Evolutionary conservation across 148 eudicot species (phyloP), one percentile per base, ranked within the genome.

Genomic region (Fagopyrum homotropicum): DNA sequence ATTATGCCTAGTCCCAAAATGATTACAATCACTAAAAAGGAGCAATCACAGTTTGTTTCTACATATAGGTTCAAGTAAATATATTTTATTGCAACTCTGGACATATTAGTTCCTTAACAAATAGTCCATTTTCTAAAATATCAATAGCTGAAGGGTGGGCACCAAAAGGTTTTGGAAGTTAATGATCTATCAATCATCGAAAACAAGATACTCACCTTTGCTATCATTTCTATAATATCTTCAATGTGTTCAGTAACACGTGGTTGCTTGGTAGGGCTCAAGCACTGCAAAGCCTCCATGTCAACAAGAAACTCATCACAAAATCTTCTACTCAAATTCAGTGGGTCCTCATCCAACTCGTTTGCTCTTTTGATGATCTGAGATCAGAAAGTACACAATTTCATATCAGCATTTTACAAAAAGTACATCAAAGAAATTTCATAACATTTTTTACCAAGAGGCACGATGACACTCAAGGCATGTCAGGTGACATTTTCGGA

Each of bases 231-330:
- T 80, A 78, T 89, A 71, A 94, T 94, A 75, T 88, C 85, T 63
- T 87, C 88, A 83, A 94, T 90, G 79, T 92, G 91, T 43, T 85
- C 92, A 85, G 98, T 87, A 76, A 94, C 98, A 51, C 93, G 91
- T 59, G 98, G 98, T 83, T 94, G 86, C 61, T 81, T 76, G 3
- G 88, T 85, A 46, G 98, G 98, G 59, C 56, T 81, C 75, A 94
- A 83, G 90, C 98, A 94, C 80, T 91, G 90, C 78, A 94, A 88
- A 87, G 92, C 93, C 69, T 73, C 84, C 97, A 94, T 89, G 75
- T 94, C 98, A 47, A 29, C 72, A 17, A 87, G 84, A 77, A 87
- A 94, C 79, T 90, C 98, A 68, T 85, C 52, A 79, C 98, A 90
- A 80, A 77, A 94, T 26, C 85, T 74, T 55, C 75, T 80, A 80